Conservation (phyloP, 164 flowering plant species). For the Chloranthus sessilifolius region DNA sequence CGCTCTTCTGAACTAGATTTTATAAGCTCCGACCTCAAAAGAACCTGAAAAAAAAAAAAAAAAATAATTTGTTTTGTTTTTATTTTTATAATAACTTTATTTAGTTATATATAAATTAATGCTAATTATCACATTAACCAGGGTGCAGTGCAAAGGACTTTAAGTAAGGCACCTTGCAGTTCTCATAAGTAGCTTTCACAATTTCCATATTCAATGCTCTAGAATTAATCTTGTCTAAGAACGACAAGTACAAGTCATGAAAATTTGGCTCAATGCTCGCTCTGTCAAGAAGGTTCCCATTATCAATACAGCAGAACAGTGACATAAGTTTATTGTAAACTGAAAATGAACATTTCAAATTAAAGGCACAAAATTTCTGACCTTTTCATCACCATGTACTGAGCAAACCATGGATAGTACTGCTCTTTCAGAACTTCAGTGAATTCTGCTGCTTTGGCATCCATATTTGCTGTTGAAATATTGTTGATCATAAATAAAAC, state of each 20-base stretch:
- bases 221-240: conserved; percentile 78
- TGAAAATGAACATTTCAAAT: too few relatives aligned
- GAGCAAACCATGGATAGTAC: conserved; percentile 92
- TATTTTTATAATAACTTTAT: too few relatives aligned
- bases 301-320: neutral
- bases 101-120: too few relatives aligned
- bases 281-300: conserved; percentile 34
- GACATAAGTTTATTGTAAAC: too few relatives aligned
- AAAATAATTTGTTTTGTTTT: too few relatives aligned
- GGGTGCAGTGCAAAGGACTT: neutral
- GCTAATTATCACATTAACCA: neutral
- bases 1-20: conserved; percentile 98
- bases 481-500: conserved; percentile 85
- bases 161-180: conserved; percentile 74
- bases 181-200: conserved; percentile 82
- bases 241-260: conserved; percentile 95
- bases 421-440: conserved; percentile 70
- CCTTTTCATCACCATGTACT: conserved; percentile 99
- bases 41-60: conserved; percentile 65
- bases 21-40: conserved; percentile 87
- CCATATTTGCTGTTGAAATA: conserved; percentile 66
- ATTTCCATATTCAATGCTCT: conserved; percentile 71
- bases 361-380: too few relatives aligned
- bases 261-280: conserved; percentile 98
- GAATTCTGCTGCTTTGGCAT: conserved; percentile 83